These are phyloP conservation scores for Termitomyces sp. DNA, from an alignment of 768 basidiomycete species.

Conservation along the genomic window DNA sequence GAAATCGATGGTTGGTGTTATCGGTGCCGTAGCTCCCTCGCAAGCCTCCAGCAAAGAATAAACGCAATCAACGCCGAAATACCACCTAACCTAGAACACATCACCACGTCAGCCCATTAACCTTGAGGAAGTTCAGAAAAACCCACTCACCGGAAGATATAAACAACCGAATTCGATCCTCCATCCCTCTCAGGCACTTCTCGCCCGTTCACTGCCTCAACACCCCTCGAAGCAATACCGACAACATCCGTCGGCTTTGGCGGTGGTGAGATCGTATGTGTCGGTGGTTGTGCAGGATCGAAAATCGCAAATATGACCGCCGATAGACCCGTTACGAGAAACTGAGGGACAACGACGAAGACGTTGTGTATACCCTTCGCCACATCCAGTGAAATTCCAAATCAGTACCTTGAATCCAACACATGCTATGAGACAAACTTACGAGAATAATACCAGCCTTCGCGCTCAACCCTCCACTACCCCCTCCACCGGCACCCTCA, in stretches of 20 bases:
- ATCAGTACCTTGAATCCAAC: background rate
- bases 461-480: slow-evolving; percentile 43
- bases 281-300: slow-evolving; percentile 49
- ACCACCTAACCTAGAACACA: slow-evolving; percentile 45
- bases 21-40: slow-evolving; percentile 44
- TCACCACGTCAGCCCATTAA: background rate
- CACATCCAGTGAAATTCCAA: background rate
- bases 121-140: background rate
- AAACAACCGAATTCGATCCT: slow-evolving; percentile 66
- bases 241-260: slow-evolving; percentile 8
- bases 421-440: slow-evolving; percentile 20
- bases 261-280: slow-evolving; percentile 1
- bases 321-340: slow-evolving; percentile 83
- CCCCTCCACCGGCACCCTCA: background rate
- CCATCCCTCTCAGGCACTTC: slow-evolving; percentile 14
- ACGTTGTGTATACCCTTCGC: slow-evolving; percentile 92
- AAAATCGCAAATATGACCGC: slow-evolving; percentile 83
- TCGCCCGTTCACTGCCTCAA: slow-evolving; percentile 7
- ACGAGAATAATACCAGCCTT: slow-evolving; percentile 89
- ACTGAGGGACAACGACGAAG: slow-evolving; percentile 91
- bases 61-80: slow-evolving; percentile 49
- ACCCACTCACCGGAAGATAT: slow-evolving; percentile 66
- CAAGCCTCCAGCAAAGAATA: slow-evolving; percentile 47
- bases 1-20: slow-evolving; percentile 6
- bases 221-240: background rate